A percentile compares a stretch with the other conserved stretches of the same genome.
Conservation (phyloP, 1,139 yeast genomes). For the Debaryomyces sp. region DNA sequence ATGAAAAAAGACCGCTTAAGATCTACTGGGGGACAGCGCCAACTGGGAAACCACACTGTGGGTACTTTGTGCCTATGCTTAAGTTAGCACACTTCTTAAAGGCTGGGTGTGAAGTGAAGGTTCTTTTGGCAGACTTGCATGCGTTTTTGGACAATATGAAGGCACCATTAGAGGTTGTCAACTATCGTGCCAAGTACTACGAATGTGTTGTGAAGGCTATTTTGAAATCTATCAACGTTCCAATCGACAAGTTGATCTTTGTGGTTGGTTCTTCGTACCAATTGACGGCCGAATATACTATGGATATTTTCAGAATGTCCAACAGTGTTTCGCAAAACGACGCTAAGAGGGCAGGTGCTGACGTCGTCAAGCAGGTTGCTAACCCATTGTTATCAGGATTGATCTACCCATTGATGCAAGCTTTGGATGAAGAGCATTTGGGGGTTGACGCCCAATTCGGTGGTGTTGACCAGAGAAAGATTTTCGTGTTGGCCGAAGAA, state of each 20-base stretch:
- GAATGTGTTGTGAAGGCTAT: slow-evolving; percentile 82
- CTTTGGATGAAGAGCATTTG: slow-evolving; percentile 91
- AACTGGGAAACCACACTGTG: slow-evolving; percentile 98
- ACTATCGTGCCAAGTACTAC: slow-evolving; percentile 87
- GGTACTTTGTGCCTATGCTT: slow-evolving; percentile 97
- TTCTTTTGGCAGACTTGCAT: slow-evolving; percentile 93
- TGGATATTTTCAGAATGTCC: slow-evolving; percentile 85
- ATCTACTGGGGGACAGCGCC: slow-evolving; percentile 88
- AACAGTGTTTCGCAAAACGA: slow-evolving; percentile 90
- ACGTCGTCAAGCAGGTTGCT: slow-evolving; percentile 96
- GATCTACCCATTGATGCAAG: slow-evolving; percentile 98
- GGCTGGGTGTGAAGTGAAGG: slow-evolving; percentile 95
- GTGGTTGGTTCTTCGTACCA: slow-evolving; percentile 91
- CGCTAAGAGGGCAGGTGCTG: slow-evolving; percentile 99
- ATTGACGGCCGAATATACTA: slow-evolving; percentile 69
- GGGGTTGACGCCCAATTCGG: slow-evolving; percentile 95
- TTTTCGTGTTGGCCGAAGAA: slow-evolving; percentile 96
- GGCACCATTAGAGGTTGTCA: slow-evolving; percentile 92
- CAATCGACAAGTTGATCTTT: slow-evolving; percentile 84
- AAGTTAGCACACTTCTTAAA: slow-evolving; percentile 92
- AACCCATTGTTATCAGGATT: slow-evolving; percentile 92
- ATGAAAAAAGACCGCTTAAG: slow-evolving; percentile 77
- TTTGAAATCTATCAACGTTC: slow-evolving; percentile 82
- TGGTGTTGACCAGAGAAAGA: slow-evolving; percentile 98
- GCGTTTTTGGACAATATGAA: slow-evolving; percentile 98